Evolutionary conservation across 192 early-diverging fungal genomes (phyloP).

Genomic region (Helicostylum pulchrum): DNA sequence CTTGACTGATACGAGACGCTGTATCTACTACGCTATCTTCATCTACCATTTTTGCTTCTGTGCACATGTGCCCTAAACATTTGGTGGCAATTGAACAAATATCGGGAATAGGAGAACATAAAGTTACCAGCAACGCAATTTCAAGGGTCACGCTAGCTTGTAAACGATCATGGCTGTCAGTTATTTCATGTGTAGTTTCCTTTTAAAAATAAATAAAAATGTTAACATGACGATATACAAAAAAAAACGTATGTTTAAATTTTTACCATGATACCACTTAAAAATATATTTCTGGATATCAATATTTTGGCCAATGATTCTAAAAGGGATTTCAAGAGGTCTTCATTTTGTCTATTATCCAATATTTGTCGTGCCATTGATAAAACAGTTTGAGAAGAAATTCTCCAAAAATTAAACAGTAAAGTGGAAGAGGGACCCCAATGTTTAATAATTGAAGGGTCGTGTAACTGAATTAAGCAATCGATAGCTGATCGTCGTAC

Average conservation of each 20-base stretch:
- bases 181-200: constrained; percentile 40
- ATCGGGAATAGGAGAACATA: constrained; percentile 67
- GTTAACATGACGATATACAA: neutral
- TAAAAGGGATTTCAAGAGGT: constrained; percentile 53
- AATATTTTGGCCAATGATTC: constrained; percentile 61
- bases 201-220: constrained; percentile 11
- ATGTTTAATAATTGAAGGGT: constrained; percentile 56
- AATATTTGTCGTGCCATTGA: constrained; percentile 63
- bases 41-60: constrained; percentile 63
- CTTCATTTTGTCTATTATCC: constrained; percentile 59
- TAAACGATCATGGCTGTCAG: constrained; percentile 55
- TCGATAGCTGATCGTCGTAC: constrained; percentile 45
- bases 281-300: constrained; percentile 50
- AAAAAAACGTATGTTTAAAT: neutral
- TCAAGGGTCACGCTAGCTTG: constrained; percentile 63
- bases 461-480: constrained; percentile 68
- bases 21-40: constrained; percentile 16
- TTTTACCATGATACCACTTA: constrained; percentile 38
- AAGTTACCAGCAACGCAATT: constrained; percentile 61
- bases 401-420: constrained; percentile 72
- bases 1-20: neutral
- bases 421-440: constrained; percentile 71
- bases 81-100: constrained; percentile 46
- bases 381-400: constrained; percentile 40
- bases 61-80: constrained; percentile 65